Percentiles rank a stretch among this genome's conserved stretches.
phyloP scores from a whole-genome alignment of 345 rosid genomes.

The Hibiscus trionum region DNA sequence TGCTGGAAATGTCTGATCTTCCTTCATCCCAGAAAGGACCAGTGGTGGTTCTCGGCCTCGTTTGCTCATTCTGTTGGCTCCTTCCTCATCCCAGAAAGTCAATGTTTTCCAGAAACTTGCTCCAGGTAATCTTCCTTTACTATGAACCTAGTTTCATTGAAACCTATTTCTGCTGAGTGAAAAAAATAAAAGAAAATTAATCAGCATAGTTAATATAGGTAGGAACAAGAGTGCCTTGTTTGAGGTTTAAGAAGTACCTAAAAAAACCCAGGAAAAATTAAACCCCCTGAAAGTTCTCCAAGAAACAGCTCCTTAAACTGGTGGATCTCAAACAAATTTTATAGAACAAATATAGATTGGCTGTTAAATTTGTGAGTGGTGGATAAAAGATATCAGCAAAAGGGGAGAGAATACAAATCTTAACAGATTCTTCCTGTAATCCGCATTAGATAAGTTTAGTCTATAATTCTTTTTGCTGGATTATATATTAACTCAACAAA shows the following conservation, averaged over 20 bases:
- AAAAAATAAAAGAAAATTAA: not conserved
- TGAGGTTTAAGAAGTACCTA: conserved; percentile 9
- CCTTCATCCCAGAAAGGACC: conserved; percentile 25
- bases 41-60: conserved; percentile 14
- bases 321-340: conserved; percentile 13
- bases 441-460: conserved; percentile 28
- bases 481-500: conserved; percentile 8
- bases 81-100: not conserved
- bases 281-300: not conserved
- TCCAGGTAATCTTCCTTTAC: conserved; percentile 9
- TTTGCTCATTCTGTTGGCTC: conserved; percentile 23
- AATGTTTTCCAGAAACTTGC: not conserved
- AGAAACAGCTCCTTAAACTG: conserved; percentile 2
- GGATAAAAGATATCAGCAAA: conserved; percentile 6
- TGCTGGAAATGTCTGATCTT: conserved; percentile 15
- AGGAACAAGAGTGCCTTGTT: not conserved
- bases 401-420: conserved; percentile 24
- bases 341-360: not conserved
- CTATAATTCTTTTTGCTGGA: conserved; percentile 14
- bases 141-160: conserved; percentile 6
- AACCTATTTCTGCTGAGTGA: conserved; percentile 1
- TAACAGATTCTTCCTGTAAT: conserved; percentile 21
- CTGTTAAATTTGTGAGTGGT: not conserved
- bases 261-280: conserved; percentile 1
- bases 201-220: not conserved